These are phyloP conservation scores for Solanum medicagineum DNA, from an alignment of 257 asterid genomes.

Conservation along the genomic window DNA sequence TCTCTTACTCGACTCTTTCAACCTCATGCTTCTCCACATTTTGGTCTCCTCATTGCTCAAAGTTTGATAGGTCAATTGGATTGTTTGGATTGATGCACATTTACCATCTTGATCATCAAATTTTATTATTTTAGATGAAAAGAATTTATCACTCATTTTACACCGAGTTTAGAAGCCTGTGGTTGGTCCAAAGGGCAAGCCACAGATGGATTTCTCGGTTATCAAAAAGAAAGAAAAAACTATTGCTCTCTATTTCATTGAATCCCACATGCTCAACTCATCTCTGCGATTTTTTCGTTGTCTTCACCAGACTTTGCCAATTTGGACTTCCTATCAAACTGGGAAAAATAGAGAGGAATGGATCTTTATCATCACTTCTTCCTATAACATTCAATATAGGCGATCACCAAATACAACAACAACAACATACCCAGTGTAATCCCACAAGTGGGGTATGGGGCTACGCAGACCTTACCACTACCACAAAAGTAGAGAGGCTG, in stretches of 20 bases:
- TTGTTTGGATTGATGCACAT: not conserved
- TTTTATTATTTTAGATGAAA: not conserved
- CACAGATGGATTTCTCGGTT: too few species aligned
- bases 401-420: not conserved
- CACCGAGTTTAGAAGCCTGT: too few species aligned
- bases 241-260: not conserved
- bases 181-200: too few species aligned
- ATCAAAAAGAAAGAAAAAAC: too few species aligned
- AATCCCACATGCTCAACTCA: not conserved
- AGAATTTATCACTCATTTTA: not conserved
- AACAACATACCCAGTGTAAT: too few species aligned
- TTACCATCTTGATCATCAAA: not conserved
- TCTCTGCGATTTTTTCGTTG: not conserved
- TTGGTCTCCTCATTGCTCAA: not conserved
- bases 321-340: not conserved
- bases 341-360: not conserved
- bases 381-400: not conserved
- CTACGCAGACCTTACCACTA: too few species aligned
- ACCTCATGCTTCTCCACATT: not conserved
- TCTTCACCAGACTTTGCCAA: not conserved
- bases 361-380: not conserved
- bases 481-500: too few species aligned
- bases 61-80: not conserved
- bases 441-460: too few species aligned
- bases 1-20: not conserved